Evolutionary conservation across 2,329 filamentous ascomycete species (phyloP).

Genomic region (Dactylellina sp.): DNA sequence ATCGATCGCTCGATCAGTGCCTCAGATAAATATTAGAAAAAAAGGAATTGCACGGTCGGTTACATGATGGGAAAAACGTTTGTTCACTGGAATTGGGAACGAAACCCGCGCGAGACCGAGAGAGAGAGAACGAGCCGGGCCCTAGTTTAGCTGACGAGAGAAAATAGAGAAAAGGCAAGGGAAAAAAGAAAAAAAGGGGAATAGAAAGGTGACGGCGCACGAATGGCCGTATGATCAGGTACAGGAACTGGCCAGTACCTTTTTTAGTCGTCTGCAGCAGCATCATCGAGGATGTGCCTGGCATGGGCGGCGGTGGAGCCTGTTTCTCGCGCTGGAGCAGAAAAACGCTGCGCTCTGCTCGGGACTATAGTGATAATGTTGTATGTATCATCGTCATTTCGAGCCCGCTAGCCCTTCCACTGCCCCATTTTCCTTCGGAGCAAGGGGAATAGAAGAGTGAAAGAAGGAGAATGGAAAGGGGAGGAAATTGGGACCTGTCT

Average conservation of each 20-base stretch:
- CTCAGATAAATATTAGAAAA: constrained; percentile 28
- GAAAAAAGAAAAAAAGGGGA: constrained; percentile 19
- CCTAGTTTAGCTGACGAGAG: constrained; percentile 3
- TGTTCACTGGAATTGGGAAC: constrained; percentile 24
- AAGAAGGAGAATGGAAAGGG: constrained; percentile 55
- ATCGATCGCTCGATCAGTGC: constrained; percentile 20
- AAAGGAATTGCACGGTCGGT: constrained; percentile 21
- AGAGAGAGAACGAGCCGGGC: not conserved
- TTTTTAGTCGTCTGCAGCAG: constrained; percentile 30
- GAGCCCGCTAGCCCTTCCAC: constrained; percentile 22
- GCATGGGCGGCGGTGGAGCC: constrained; percentile 46
- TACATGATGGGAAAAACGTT: constrained; percentile 17
- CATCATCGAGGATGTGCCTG: constrained; percentile 44
- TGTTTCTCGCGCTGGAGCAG: constrained; percentile 28
- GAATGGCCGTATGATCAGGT: constrained; percentile 45
- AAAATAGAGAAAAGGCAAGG: constrained; percentile 4
- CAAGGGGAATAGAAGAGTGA: constrained; percentile 51
- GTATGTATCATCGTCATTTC: constrained; percentile 55
- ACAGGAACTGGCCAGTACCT: constrained; percentile 43
- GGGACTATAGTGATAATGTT: constrained; percentile 19
- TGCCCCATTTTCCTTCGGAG: constrained; percentile 53
- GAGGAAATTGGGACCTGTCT: constrained; percentile 38
- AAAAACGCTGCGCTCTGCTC: constrained; percentile 46
- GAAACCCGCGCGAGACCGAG: constrained; percentile 17
- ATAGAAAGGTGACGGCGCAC: constrained; percentile 2